A percentile compares a stretch with the other conserved stretches of the same genome.
Conservation (phyloP, 2,329 filamentous ascomycete species). For the Tolypocladium sp. region DNA sequence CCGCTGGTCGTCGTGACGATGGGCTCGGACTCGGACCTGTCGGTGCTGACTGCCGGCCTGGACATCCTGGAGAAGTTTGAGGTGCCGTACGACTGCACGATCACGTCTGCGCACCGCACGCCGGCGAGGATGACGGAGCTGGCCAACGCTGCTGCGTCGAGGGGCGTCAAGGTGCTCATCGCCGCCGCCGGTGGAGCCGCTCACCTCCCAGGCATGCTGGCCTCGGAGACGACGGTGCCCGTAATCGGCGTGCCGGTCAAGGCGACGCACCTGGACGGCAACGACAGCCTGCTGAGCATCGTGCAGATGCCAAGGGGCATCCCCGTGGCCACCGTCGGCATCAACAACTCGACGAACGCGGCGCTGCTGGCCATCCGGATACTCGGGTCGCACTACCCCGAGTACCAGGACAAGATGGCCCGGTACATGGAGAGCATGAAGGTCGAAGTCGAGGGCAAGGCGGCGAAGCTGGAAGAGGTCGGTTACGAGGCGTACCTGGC, state of each 20-base stretch:
- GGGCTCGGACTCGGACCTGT: slow-evolving; percentile 73
- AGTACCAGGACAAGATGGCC: slow-evolving; percentile 48
- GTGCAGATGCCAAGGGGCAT: slow-evolving; percentile 71
- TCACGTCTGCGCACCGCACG: slow-evolving; percentile 74
- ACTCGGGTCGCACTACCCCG: slow-evolving; percentile 47
- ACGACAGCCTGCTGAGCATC: slow-evolving; percentile 63
- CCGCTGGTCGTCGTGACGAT: slow-evolving; percentile 71
- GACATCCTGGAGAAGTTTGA: slow-evolving; percentile 58
- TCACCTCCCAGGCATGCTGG: slow-evolving; percentile 66
- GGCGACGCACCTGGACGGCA: slow-evolving; percentile 61
- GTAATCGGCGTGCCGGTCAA: slow-evolving; percentile 74
- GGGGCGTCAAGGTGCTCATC: slow-evolving; percentile 65
- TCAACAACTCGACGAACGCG: slow-evolving; percentile 74
- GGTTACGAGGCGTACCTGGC: slow-evolving; percentile 48
- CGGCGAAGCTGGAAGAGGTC: slow-evolving; percentile 41
- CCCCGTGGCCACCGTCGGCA: slow-evolving; percentile 67
- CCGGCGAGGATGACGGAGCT: slow-evolving; percentile 61
- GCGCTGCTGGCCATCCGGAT: slow-evolving; percentile 63
- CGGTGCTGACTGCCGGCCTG: slow-evolving; percentile 55
- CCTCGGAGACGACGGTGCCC: slow-evolving; percentile 60
- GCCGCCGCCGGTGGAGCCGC: slow-evolving; percentile 69
- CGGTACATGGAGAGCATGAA: slow-evolving; percentile 55
- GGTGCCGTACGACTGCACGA: slow-evolving; percentile 65
- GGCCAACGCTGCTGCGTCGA: slow-evolving; percentile 50
- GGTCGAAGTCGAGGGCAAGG: slow-evolving; percentile 56